A percentile compares a stretch with the other conserved stretches of the same genome.
Evolutionary conservation across 345 rosid genomes (phyloP).

Genomic region (Capsella bursapastoris): DNA sequence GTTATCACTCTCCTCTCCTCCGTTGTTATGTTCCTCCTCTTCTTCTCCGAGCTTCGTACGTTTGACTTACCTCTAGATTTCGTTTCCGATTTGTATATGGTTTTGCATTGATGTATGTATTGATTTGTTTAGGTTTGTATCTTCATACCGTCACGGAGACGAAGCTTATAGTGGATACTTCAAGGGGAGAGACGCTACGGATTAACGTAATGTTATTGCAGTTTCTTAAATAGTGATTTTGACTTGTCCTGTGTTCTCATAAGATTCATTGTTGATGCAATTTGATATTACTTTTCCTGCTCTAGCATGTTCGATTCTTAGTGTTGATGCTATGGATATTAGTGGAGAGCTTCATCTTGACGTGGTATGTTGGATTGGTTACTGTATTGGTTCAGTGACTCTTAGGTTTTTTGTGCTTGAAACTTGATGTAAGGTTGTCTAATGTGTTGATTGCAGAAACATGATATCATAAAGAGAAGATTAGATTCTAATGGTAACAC

Average conservation of each 20-base stretch:
- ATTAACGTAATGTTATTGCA: constrained; percentile 67
- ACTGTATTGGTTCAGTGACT: neutral
- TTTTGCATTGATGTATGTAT: neutral
- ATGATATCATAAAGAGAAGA: constrained; percentile 87
- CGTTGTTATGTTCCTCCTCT: constrained; percentile 88
- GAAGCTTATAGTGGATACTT: constrained; percentile 94
- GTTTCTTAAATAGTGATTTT: neutral
- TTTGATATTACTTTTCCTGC: constrained; percentile 93
- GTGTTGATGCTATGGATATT: constrained; percentile 97
- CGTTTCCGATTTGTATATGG: neutral
- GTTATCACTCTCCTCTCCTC: constrained; percentile 87
- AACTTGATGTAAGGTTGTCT: neutral
- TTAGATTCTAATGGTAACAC: constrained; percentile 74
- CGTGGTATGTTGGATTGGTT: constrained; percentile 63
- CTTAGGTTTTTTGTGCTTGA: neutral
- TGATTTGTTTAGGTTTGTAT: constrained; percentile 65
- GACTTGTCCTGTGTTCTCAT: neutral
- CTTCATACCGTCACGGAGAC: constrained; percentile 86
- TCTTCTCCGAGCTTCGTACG: constrained; percentile 94
- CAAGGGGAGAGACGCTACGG: constrained; percentile 86
- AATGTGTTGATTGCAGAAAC: constrained; percentile 62
- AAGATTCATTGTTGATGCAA: constrained; percentile 53
- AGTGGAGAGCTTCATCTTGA: constrained; percentile 98
- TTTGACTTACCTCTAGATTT: neutral
- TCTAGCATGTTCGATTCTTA: constrained; percentile 88